Base-by-base conservation (phyloP, 306 rosid genomes). In the Luffa aegyptiaca region DNA sequence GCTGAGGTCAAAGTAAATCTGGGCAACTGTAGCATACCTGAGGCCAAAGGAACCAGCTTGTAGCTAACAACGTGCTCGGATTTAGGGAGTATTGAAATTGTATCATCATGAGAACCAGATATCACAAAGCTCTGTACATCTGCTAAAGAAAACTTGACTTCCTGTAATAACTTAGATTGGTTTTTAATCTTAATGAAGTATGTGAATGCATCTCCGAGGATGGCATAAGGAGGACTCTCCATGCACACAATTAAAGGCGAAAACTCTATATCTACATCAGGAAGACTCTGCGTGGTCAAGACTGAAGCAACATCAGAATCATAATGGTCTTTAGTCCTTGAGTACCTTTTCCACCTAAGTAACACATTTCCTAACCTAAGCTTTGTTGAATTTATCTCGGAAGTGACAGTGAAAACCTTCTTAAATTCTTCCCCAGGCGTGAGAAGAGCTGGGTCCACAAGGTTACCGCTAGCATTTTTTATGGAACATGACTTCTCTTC, bases 11-110 rank as follows among this genome's bases (percentile, higher is more conserved):
- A 79, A 35, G 90, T 86, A 86, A 90, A 88, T 86, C 81, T 91
- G 5, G 98, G 98, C 72, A 95, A 85, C 80, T 89, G 96, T 71
- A 89, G 96, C 84, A 87, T 61, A 49, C 97, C 97, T 1, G 97
- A 88, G 53, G 93, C 90, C 82, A 92, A 94, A 16, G 97, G 97
- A 55, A 95, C 98, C 61, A 95, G 93, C 88, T 91, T 95, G 90
- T 90, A 95, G 70, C 92, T 83, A 59, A 91, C 87, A 39, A 92
- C 79, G 77, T 87, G 91, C 86, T 88, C 96, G 3, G 97, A 90
- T 80, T 85, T 93, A 0, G 99, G 99, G 81, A 95, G 97, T 89
- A 95, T 88, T 68, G 84, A 83, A 20, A 89, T 31, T 57, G 92
- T 90, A 78, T 95, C 97, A 75, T 83, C 87, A 80, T 95, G 97